A percentile compares a stretch with the other conserved stretches of the same genome.
Conservation (phyloP, 1,139 yeast species). For the Taphrina betulina region DNA sequence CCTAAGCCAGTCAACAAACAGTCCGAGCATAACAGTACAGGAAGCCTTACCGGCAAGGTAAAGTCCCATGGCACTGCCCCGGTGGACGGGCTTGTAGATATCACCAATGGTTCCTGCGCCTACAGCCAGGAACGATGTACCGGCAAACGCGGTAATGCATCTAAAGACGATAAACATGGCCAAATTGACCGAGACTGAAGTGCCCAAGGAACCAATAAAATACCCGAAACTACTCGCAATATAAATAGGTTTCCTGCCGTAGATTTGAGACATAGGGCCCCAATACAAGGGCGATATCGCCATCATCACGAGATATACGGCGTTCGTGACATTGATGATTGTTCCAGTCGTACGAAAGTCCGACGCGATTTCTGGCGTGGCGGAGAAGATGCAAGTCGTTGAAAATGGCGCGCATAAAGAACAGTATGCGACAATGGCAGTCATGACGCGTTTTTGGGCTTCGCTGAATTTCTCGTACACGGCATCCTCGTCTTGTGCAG, state of each 20-base stretch:
- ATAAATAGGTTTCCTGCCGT: conserved; percentile 52
- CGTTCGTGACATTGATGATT: conserved; percentile 52
- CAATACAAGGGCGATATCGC: conserved; percentile 53
- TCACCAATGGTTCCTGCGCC: conserved; percentile 75
- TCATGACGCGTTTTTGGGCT: background rate
- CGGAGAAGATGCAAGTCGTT: conserved; percentile 47
- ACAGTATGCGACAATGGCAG: conserved; percentile 8
- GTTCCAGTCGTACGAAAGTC: conserved; percentile 51
- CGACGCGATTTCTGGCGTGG: conserved; percentile 52
- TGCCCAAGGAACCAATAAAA: conserved; percentile 51
- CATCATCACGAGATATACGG: conserved; percentile 54
- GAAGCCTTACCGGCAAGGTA: conserved; percentile 49
- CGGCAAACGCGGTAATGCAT: conserved; percentile 71
- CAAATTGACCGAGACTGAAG: conserved; percentile 64
- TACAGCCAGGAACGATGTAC: conserved; percentile 81
- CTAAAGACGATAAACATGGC: conserved; percentile 65
- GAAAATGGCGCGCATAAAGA: conserved; percentile 12
- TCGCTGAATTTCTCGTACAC: conserved; percentile 1
- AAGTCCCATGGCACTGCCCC: conserved; percentile 55
- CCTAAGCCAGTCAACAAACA: no score
- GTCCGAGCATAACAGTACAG: no score
- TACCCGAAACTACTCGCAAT: conserved; percentile 46
- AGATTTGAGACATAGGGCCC: conserved; percentile 53
- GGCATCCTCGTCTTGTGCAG: background rate
- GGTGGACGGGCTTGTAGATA: conserved; percentile 49